Base-by-base conservation (phyloP, 2,329 filamentous ascomycete species). In the Dothideomycetidae sp. region DNA sequence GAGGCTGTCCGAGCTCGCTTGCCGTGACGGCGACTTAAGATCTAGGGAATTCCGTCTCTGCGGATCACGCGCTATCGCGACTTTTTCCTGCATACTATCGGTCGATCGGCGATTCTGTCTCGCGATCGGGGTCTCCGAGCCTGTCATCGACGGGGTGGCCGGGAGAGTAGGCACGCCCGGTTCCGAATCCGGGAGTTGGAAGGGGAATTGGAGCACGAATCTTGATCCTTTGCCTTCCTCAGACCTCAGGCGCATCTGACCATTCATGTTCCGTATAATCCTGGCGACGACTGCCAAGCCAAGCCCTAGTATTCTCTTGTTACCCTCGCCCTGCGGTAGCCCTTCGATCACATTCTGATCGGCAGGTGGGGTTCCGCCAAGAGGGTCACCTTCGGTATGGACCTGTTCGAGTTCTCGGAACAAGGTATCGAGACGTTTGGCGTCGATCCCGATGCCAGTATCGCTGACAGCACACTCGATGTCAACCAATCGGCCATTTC, bases 211-310 rank as follows among this genome's bases (percentile, higher is more conserved):
- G 15, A 93, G 73, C 13, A 84, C 75, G 45, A 93, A 93, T 36
- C 81, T 70, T 12, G 84, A 86, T 1, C 86, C 85, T 48, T 78
- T 81, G 2, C 80, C 80, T 52, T 80, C 71, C 49, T 90, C 82
- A 0, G 84, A 93, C 50, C 85, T 88, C 1, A 93, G 61, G 2
- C 83, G 74, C 18, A 93, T 58, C 50, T 93, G 85, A 0, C 85
- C 86, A 41, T 88, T 78, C 81, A 93, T 90, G 50, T 85, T 93
- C n/a, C 77, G 73, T 19, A 93, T 68, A 23, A 84, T 82, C 26
- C 85, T 73, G 11, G 82, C 81, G n/a, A 93, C 85, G 10, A 92
- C 68, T 0, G 85, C 85, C n/a, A 93, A 66, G 0, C 85, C 86
- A 7, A 93, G 68, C 0, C 86, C 86, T 1, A 93, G 58, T 0